These are phyloP conservation scores for Aechmea fasciata DNA, from an alignment of 176 grass and related monocot species.

Conservation along the genomic window DNA sequence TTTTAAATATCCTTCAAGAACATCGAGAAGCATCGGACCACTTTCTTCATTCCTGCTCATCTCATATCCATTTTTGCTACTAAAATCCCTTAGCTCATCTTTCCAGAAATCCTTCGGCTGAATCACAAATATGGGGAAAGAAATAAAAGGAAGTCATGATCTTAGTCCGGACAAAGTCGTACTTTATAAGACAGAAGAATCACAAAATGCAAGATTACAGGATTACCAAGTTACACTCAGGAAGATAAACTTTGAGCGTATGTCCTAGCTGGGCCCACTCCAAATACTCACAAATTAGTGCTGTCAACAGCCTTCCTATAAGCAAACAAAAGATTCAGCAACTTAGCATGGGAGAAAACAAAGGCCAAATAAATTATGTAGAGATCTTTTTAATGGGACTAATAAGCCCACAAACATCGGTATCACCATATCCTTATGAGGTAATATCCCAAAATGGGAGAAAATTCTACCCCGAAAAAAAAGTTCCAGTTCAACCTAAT, in stretches of 20 bases:
- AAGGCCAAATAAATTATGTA: slow-evolving; percentile 12
- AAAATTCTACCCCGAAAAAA: too few species aligned
- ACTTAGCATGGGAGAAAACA: not conserved
- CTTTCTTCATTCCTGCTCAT: slow-evolving; percentile 61
- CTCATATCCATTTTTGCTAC: slow-evolving; percentile 54
- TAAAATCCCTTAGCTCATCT: slow-evolving; percentile 70
- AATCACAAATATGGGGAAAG: not conserved
- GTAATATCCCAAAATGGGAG: too few species aligned
- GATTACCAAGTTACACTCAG: slow-evolving; percentile 88
- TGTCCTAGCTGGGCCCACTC: slow-evolving; percentile 89
- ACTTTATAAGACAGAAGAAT: not conserved
- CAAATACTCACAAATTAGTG: slow-evolving; percentile 79
- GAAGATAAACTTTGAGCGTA: slow-evolving; percentile 86
- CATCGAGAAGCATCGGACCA: slow-evolving; percentile 81
- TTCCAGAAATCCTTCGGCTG: slow-evolving; percentile 94
- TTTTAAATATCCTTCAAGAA: slow-evolving; percentile 94
- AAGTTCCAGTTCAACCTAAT: too few species aligned
- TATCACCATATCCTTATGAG: not conserved
- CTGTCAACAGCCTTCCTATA: slow-evolving; percentile 83
- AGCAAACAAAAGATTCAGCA: slow-evolving; percentile 6
- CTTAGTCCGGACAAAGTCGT: not conserved
- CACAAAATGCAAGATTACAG: not conserved
- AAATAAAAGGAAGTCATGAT: not conserved
- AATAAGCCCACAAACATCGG: not conserved
- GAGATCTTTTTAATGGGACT: not conserved